Base-by-base conservation (phyloP, 306 rosid species). In the Albizia julibrissin region DNA sequence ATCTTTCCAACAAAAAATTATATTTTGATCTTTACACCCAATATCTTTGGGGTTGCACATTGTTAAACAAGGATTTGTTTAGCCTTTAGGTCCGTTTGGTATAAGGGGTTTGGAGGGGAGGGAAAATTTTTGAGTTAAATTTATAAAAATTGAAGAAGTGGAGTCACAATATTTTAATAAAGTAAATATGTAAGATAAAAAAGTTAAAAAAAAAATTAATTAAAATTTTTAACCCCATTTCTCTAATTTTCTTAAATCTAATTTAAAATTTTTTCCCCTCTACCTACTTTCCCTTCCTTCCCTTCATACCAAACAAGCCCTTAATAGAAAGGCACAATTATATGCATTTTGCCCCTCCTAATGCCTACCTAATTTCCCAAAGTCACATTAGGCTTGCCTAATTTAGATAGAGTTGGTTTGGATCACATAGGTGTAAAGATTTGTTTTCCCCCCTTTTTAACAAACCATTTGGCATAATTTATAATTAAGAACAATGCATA, bases 1-100 rank as follows among this genome's bases (percentile, higher is more conserved):
- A 78, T 82, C 29, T 26, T 76, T 81, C 77, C 66, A 85, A 82
- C 69, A 61, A 39, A 18, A 65, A 46, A 49, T 69, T 46, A 13
- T 37, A 29, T 49, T 73, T 15, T 37, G 42, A 49, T 70, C 6
- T 70, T 70, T 24, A 5, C 27, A 5, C 56, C 49, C 22, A 70
- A 70, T 49, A 47, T 49, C 27, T 47, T 40, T 73, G 43, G 47
- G 76, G 40, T 16, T 29, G 31, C 33, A 3, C 24, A 1, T 46
- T 5, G 61, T 8, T 72, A 9, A 22, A 46, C 18, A 14, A 46
- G 59, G 33, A 70, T 72, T 46, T 72, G 62, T 49, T 56, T 72
- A 31, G 9, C 62, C 27, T 47, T 18, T n/a, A n/a, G n/a, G n/a
- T n/a, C n/a, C n/a, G n/a, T n/a, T n/a, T n/a, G n/a, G n/a, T n/a